Base-by-base conservation (phyloP, 2,329 filamentous ascomycete genomes). In the Pseudocercospora vitis region DNA sequence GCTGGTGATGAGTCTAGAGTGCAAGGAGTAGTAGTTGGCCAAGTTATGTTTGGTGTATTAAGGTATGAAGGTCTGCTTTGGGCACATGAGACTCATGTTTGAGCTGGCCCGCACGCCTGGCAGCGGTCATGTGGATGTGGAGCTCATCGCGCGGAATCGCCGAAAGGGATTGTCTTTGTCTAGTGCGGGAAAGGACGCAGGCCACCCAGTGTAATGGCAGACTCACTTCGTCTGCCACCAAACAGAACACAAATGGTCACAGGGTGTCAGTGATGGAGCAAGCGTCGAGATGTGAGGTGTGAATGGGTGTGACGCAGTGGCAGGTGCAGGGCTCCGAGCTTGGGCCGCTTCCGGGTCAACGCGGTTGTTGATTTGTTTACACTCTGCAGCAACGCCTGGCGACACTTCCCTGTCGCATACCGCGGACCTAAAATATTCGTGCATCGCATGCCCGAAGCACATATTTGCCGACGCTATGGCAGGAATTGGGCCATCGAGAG, bases 381-480 rank as follows among this genome's bases (percentile, higher is more conserved):
- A 21, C 14, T 21, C 21, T 26, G 40, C 40, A 23, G 19, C 21
- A 24, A 19, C 37, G 40, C 24, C 40, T 19, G 29, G 40, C 40
- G 23, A 26, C 40, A 39, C 37, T 28, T 35, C 39, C 37, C 16
- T 51, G 37, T 35, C 37, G 28, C 19, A 45, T 39, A 33, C 14
- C 40, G 37, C 42, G 23, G 19, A 44, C 18, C 7, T 12, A 14
- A 6, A 9, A 9, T n/a, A 29, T 45, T 45, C 24, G 9, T 28
- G 42, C 42, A n/a, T 31, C 24, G 42, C 14, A 23, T 45, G 42
- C 42, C 24, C 42, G 24, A 28, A 39, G 26, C 35, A 50, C 21
- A 26, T 26, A 35, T 42, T 14, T 31, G 42, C 19, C 48, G 37
- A 21, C 32, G 32, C 31, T 28, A 59, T 56, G 56, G 35, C 56